Percentiles rank a stretch among this genome's conserved stretches.
These are phyloP conservation scores for Globisporangium alternatum DNA, from an alignment of 352 stramenopile genomes.

Conservation along the genomic window DNA sequence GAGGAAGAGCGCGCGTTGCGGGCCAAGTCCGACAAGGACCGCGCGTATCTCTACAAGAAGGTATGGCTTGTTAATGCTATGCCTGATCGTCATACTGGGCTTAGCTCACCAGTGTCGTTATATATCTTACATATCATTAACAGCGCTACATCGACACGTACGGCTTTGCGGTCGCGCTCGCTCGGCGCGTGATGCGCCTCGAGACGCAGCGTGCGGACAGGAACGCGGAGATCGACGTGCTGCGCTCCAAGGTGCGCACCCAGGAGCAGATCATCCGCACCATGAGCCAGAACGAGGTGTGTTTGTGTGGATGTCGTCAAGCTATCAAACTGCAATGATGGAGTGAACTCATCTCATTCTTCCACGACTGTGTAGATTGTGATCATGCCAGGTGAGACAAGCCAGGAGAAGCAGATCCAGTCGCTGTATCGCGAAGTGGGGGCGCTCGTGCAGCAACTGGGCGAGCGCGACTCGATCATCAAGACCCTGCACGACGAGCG, in stretches of 20 bases:
- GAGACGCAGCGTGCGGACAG: conserved; percentile 36
- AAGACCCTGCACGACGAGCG: conserved; percentile 51
- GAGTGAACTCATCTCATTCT: neutral
- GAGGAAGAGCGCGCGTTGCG: conserved; percentile 57
- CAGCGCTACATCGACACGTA: conserved; percentile 75
- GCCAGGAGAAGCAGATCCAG: conserved; percentile 50
- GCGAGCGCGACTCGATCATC: conserved; percentile 55
- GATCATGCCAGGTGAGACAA: conserved; percentile 30
- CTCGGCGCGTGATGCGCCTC: conserved; percentile 42
- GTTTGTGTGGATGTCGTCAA: neutral
- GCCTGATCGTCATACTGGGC: too few relatives aligned
- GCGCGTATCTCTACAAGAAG: conserved; percentile 75
- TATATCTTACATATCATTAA: neutral
- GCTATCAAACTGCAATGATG: neutral
- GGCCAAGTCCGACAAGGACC: conserved; percentile 57
- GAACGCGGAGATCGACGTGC: conserved; percentile 40
- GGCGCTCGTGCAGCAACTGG: conserved; percentile 48
- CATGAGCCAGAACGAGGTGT: conserved; percentile 43
- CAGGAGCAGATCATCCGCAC: conserved; percentile 56
- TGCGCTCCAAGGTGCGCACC: conserved; percentile 44
- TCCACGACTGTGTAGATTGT: conserved; percentile 14
- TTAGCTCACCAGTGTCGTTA: neutral
- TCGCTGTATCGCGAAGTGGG: conserved; percentile 59
- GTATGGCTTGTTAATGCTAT: conserved; percentile 21
- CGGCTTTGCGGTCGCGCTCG: conserved; percentile 45